phyloP scores from a whole-genome alignment of 78 protist genomes.

The Creolimax fragrantissima region DNA sequence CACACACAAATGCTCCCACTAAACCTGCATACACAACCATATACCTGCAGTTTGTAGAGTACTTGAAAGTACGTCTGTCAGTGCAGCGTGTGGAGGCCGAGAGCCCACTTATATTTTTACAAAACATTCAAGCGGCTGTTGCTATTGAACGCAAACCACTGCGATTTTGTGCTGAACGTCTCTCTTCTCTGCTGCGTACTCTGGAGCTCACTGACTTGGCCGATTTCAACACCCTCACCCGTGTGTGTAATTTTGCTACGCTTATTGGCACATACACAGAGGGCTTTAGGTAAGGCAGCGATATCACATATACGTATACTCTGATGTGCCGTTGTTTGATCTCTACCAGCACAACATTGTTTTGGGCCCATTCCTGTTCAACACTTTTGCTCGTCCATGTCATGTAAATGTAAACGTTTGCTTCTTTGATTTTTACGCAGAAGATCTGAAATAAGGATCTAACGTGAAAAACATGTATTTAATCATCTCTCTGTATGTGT shows the following conservation, averaged over 20 bases:
- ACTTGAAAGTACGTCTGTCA: constrained; percentile 39
- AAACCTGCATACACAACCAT: neutral
- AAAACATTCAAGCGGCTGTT: neutral
- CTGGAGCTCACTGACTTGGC: constrained; percentile 67
- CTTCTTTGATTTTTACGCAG: no score
- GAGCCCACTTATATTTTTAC: constrained; percentile 57
- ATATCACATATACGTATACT: no score
- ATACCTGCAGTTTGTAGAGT: constrained; percentile 43
- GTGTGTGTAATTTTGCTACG: constrained; percentile 73
- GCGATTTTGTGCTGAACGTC: constrained; percentile 63
- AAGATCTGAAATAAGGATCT: no score
- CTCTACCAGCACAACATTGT: no score
- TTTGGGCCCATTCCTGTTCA: no score
- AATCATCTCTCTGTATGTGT: no score
- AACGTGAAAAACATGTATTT: no score
- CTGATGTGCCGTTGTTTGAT: no score
- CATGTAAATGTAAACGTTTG: neutral
- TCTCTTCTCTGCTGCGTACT: constrained; percentile 78
- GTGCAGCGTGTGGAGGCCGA: constrained; percentile 38
- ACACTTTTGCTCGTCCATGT: neutral
- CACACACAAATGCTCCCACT: no score
- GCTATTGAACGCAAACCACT: constrained; percentile 19
- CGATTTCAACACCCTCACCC: constrained; percentile 57
- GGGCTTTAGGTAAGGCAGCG: no score
- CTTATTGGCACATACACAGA: constrained; percentile 73